Conservation (phyloP, 306 rosid genomes). For the Lathyrus sativus region DNA sequence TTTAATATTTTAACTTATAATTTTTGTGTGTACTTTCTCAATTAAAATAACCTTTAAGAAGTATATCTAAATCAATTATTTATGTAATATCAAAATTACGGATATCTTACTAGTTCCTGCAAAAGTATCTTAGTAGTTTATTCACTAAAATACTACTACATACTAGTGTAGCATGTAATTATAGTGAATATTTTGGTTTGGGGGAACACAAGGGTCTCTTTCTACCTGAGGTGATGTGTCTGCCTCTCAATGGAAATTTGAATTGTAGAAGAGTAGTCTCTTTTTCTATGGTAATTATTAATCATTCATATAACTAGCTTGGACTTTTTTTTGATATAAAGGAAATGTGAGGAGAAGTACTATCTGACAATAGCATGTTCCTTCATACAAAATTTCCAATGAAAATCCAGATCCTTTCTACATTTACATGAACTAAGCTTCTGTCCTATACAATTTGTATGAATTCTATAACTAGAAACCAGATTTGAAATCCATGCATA, state of each 20-base stretch:
- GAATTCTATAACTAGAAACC: conserved; percentile 31
- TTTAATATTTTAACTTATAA: too few relatives aligned
- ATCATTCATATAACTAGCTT: neutral
- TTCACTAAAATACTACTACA: too few relatives aligned
- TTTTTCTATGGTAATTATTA: neutral
- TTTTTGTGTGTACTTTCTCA: too few relatives aligned
- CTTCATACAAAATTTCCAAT: conserved; percentile 18
- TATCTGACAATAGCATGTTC: neutral
- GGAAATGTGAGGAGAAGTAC: neutral
- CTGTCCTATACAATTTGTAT: conserved; percentile 30
- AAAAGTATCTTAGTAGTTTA: too few relatives aligned
- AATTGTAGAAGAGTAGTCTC: neutral
- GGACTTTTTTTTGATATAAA: neutral
- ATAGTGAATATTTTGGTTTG: neutral
- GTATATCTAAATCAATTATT: too few relatives aligned
- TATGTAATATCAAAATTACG: too few relatives aligned
- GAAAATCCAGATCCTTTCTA: conserved; percentile 23
- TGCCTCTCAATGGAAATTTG: neutral
- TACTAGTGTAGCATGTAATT: neutral
- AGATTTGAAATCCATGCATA: conserved; percentile 35
- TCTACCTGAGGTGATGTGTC: neutral
- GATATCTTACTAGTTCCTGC: too few relatives aligned
- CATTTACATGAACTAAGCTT: conserved; percentile 26
- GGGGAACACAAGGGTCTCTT: neutral
- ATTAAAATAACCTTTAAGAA: too few relatives aligned